Evolutionary conservation across 345 rosid species (phyloP), one percentile per base, ranked within the genome.

Genomic region (Trapa incisa): DNA sequence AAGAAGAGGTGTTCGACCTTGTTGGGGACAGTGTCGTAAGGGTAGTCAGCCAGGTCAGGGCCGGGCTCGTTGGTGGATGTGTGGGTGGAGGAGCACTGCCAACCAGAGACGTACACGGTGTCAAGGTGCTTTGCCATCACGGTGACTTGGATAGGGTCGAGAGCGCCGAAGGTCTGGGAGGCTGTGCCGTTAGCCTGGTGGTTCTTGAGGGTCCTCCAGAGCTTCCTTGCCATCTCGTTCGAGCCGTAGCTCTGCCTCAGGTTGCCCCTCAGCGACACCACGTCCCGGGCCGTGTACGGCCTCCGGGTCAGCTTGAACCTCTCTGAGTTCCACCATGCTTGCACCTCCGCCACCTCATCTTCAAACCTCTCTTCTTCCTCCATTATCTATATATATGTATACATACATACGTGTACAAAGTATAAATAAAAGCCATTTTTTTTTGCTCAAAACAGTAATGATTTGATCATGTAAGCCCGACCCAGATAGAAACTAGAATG

Each of bases 41-140:
- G 99, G 64, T 95, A 95, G 57, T 91, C 99, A 10, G 97, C 96
- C n/a, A 87, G 97, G 78, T 89, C 96, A 0, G 99, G 99, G 32
- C 96, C 99, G 2, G 97, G 99, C 73, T 91, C 97, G 22, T 91
- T 91, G 71, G 96, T 86, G 65, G 79, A 70, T 33, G 96, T 89
- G 78, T 91, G 96, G 11, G 96, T 95, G n/a, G 99, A 95, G 14
- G 96, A 95, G 80, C 99, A 95, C 71, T 95, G 96, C 97, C 99
- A 95, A 37, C 99, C 99, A 4, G 97, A 94, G 70, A 94, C 96
- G 36, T 91, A 91, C 47, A 91, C 87, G 16, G 86, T 75, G 84
- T 91, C 97, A 66, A 91, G 75, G 81, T 87, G 86, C 75, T 87
- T 91, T 71, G 93, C 96, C 99, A 91, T 94, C 97, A 94, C 91